These are phyloP conservation scores for Pseudocercospora fuligena DNA, from an alignment of 2,329 filamentous ascomycete species.

Conservation along the genomic window DNA sequence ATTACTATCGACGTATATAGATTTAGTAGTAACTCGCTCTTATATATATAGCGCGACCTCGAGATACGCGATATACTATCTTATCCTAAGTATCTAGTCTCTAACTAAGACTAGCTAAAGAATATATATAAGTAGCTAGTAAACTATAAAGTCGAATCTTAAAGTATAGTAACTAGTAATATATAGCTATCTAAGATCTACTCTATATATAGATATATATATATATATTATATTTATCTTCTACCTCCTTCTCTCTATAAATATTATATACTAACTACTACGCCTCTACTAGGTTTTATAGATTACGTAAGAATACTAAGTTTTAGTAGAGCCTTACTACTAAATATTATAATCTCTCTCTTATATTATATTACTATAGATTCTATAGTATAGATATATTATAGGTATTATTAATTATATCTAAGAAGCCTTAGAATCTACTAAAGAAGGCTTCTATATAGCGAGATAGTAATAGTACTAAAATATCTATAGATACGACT, in stretches of 20 bases:
- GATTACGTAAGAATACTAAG: too few species aligned
- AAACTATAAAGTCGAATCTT: background rate
- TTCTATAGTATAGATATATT: too few species aligned
- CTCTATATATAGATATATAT: background rate
- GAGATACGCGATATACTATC: background rate
- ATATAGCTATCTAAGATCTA: background rate
- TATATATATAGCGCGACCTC: background rate
- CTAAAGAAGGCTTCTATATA: too few species aligned
- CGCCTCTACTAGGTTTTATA: background rate
- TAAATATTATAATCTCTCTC: too few species aligned
- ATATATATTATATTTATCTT: background rate
- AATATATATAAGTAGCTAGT: background rate
- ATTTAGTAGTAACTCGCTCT: background rate
- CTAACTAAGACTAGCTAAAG: background rate
- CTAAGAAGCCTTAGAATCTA: too few species aligned
- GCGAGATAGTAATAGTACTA: too few species aligned
- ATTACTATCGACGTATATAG: background rate
- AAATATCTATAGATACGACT: too few species aligned
- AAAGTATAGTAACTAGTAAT: background rate
- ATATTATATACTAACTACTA: too few species aligned
- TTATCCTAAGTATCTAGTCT: background rate
- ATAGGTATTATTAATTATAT: too few species aligned
- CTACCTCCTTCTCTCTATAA: background rate
- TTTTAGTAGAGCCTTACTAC: too few species aligned
- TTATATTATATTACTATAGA: too few species aligned